Evolutionary conservation across 2,329 filamentous ascomycete genomes (phyloP), one percentile per base, ranked within the genome.

Genomic region (Nigrospora sphaerica): DNA sequence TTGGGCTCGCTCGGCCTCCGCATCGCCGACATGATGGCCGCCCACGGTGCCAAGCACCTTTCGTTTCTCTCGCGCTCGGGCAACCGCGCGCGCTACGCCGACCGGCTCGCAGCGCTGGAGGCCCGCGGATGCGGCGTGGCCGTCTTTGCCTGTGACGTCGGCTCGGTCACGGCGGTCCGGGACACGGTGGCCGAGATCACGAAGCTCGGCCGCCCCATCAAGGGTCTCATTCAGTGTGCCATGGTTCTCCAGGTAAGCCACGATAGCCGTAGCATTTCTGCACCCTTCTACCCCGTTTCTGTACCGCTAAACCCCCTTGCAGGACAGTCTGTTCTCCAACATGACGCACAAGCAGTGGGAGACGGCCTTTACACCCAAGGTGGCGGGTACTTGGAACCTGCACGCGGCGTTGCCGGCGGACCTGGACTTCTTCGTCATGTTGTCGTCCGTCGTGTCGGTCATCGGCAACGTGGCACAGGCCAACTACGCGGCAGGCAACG

Each of bases 401-500:
- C 39, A 43, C 23, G 10, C 18, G 11, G 40, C 23, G 6, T 23
- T 42, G 14, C 17, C 28, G 14, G 34, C 7, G n/a, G 31, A 31
- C 4, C 45, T 42, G 13, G 39, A 42, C 40, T 47, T 47, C 39
- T 47, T 47, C 40, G 18, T 47, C 34, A 37, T 47, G 39, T 32
- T 43, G 3, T 43, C 44, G 19, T 62, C 58, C 10, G 42, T 58
- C 13, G 54, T 53, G 0, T 53, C 49, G 9, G 44, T 55, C 6
- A 35, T 59, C 11, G 62, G 57, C 2, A 52, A 50, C 16, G 45
- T 52, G 1, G 50, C 46, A 2, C 62, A 66, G 44, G 48, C 47
- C 40, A 62, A 59, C 39, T 66, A 66, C 40, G 47, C 50, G 14
- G 58, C 61, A 1, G 61, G 51, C 11, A 65, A 65, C 47, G 51